phyloP scores from a whole-genome alignment of 176 grass and related monocot species.

The Pontederia paniculata region DNA sequence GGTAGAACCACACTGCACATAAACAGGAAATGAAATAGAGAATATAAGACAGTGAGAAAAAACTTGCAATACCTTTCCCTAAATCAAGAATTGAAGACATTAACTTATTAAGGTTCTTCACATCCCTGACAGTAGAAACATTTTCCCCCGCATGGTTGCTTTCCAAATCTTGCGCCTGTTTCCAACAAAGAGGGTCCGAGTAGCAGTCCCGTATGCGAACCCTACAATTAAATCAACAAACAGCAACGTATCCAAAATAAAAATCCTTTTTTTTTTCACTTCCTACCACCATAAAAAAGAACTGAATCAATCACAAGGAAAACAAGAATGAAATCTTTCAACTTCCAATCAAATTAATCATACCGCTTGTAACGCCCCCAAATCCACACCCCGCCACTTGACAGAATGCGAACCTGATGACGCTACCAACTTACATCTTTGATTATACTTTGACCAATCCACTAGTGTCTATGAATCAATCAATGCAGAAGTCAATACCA shows the following conservation, averaged over 20 bases:
- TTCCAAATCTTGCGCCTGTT: slow-evolving; percentile 16
- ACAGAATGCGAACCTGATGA: too few relatives aligned
- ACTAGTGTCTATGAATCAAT: too few relatives aligned
- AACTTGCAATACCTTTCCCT: slow-evolving; percentile 38
- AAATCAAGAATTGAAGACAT: slow-evolving; percentile 36
- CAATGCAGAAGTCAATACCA: too few relatives aligned
- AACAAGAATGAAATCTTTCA: not conserved
- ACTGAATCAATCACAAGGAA: not conserved
- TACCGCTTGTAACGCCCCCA: slow-evolving; percentile 65
- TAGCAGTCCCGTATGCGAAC: slow-evolving; percentile 73
- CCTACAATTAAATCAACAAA: slow-evolving; percentile 15
- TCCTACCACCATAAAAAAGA: too few relatives aligned
- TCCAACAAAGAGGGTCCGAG: slow-evolving; percentile 80
- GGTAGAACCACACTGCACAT: slow-evolving; percentile 3
- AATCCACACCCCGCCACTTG: too few relatives aligned
- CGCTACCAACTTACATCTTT: too few relatives aligned
- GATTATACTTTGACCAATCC: too few relatives aligned
- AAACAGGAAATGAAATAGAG: slow-evolving; percentile 5
- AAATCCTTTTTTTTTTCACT: too few relatives aligned
- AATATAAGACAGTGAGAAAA: not conserved
- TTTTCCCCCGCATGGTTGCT: slow-evolving; percentile 13
- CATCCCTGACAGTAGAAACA: slow-evolving; percentile 35
- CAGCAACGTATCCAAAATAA: not conserved
- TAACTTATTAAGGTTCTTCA: slow-evolving; percentile 49
- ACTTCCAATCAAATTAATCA: not conserved